A percentile compares a stretch with the other conserved stretches of the same genome.
These are phyloP conservation scores for Globisporangium recalcitrans DNA, from an alignment of 352 stramenopile species.

Conservation along the genomic window DNA sequence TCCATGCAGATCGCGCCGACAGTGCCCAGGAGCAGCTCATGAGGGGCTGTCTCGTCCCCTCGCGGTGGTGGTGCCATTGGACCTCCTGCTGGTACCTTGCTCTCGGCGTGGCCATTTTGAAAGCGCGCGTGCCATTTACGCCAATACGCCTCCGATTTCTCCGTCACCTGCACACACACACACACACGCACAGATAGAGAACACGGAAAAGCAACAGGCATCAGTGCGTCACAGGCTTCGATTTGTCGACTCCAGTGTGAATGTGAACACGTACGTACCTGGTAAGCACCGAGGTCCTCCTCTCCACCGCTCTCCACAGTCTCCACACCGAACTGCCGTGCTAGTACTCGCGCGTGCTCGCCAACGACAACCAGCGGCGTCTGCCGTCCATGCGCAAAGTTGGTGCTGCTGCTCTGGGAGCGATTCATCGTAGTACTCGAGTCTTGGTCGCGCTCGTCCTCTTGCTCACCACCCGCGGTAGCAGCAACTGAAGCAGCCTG, in stretches of 20 bases:
- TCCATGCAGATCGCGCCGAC: slow-evolving; percentile 65
- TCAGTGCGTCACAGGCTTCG: too few relatives aligned
- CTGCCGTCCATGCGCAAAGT: slow-evolving; percentile 38
- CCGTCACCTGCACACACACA: neutral
- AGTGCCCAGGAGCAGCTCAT: slow-evolving; percentile 37
- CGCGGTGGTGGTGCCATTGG: neutral
- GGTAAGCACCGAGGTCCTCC: slow-evolving; percentile 26
- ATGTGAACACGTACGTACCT: slow-evolving; percentile 22
- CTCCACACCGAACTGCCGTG: slow-evolving; percentile 31
- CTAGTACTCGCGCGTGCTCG: slow-evolving; percentile 30
- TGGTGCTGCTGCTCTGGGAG: neutral
- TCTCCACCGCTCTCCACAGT: slow-evolving; percentile 18
- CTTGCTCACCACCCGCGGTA: neutral
- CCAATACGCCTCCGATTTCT: slow-evolving; percentile 28
- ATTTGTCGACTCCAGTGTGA: too few relatives aligned
- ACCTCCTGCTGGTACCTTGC: neutral
- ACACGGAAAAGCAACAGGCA: too few relatives aligned
- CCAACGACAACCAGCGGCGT: slow-evolving; percentile 56
- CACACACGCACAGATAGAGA: neutral
- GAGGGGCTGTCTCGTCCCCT: neutral
- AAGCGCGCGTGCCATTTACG: slow-evolving; percentile 41
- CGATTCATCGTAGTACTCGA: neutral
- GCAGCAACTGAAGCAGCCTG: slow-evolving; percentile 12
- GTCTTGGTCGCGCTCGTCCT: neutral
- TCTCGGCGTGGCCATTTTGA: slow-evolving; percentile 2